Conservation (phyloP, 805 yeast genomes). For the Ogataea polymorpha region DNA sequence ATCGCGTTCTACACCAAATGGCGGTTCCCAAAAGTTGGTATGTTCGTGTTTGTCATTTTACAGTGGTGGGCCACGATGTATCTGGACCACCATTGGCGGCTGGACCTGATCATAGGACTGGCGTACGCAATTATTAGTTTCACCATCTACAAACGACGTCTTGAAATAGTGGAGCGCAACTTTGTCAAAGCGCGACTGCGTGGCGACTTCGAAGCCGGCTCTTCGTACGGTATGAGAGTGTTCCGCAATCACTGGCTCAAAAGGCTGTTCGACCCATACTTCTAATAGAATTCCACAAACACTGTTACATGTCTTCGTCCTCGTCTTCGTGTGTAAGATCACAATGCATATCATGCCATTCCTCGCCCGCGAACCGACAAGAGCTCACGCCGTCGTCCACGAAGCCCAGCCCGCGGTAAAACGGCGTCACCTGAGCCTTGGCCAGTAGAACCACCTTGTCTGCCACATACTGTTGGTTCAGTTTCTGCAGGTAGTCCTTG, state of each 20-base stretch:
- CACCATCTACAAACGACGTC: slow-evolving; percentile 36
- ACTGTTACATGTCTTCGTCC: slow-evolving; percentile 32
- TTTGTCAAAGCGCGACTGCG: slow-evolving; percentile 38
- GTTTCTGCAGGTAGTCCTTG: slow-evolving; percentile 87
- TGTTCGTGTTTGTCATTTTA: slow-evolving; percentile 43
- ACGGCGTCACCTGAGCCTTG: slow-evolving; percentile 63
- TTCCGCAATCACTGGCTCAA: slow-evolving; percentile 46
- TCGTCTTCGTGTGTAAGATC: slow-evolving; percentile 43
- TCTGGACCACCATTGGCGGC: slow-evolving; percentile 68
- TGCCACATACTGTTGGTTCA: slow-evolving; percentile 84
- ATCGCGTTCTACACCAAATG: slow-evolving; percentile 40
- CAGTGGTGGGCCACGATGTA: slow-evolving; percentile 81
- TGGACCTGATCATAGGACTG: slow-evolving; percentile 57
- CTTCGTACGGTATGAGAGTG: slow-evolving; percentile 65
- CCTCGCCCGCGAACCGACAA: slow-evolving; percentile 53
- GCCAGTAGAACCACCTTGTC: slow-evolving; percentile 72
- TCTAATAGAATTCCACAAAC: not conserved
- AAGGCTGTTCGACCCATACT: slow-evolving; percentile 51
- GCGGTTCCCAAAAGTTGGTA: slow-evolving; percentile 34
- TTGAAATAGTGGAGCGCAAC: slow-evolving; percentile 35
- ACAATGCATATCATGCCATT: slow-evolving; percentile 57
- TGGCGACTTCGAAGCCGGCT: slow-evolving; percentile 40
- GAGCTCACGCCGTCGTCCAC: slow-evolving; percentile 61
- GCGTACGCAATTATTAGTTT: slow-evolving; percentile 47
- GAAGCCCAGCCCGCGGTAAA: slow-evolving; percentile 83